Conservation (phyloP, 2,329 filamentous ascomycete species). For the Paecilomyces niveus region DNA sequence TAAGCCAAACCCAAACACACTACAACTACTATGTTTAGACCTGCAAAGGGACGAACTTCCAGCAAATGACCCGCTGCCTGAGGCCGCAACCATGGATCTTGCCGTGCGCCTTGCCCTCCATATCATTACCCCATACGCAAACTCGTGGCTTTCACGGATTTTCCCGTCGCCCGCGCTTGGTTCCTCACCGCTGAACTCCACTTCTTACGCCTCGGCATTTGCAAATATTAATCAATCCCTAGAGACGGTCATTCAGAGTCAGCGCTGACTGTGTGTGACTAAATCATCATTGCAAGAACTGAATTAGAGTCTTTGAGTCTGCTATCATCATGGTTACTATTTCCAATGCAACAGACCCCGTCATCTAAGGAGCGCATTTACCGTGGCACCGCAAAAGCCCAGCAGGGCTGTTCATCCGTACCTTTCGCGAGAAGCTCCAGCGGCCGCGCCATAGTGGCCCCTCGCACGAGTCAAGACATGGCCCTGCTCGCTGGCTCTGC, state of each 20-base stretch:
- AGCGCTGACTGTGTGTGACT: background rate
- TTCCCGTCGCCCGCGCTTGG: background rate
- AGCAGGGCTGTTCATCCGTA: background rate
- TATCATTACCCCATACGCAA: background rate
- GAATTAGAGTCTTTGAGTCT: too few relatives aligned
- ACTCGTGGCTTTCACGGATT: background rate
- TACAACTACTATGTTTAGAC: background rate
- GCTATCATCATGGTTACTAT: too few relatives aligned
- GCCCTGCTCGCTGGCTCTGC: background rate
- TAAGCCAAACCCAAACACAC: background rate
- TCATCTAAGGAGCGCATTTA: background rate
- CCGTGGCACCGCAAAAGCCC: background rate
- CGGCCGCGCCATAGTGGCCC: background rate
- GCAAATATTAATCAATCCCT: background rate
- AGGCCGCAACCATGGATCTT: background rate
- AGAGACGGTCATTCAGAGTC: background rate
- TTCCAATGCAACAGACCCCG: background rate
- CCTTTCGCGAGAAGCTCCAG: background rate
- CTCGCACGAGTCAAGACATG: background rate
- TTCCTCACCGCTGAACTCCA: background rate
- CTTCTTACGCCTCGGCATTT: background rate
- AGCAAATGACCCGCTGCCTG: background rate
- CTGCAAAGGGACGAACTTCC: background rate
- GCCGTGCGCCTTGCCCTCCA: background rate
- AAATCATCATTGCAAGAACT: background rate